Evolutionary conservation across 768 basidiomycete species (phyloP).

Genomic region (Russula earlei): DNA sequence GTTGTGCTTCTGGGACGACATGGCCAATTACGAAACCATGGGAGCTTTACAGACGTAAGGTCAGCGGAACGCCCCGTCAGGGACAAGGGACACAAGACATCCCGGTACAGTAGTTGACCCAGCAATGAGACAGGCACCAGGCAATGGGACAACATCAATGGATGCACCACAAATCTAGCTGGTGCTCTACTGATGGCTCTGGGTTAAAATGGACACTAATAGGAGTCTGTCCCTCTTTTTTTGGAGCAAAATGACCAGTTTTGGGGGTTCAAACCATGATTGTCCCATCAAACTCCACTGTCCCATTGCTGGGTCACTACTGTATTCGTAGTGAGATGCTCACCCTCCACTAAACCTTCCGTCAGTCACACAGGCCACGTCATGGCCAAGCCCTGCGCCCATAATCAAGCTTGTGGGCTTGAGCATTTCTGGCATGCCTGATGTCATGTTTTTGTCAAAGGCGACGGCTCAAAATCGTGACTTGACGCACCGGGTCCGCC

Average conservation of each 20-base stretch:
- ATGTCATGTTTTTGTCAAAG: conserved; percentile 1
- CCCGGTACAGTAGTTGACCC: no score
- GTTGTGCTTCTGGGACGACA: conserved; percentile 92
- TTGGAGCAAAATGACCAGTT: no score
- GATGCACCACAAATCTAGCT: no score
- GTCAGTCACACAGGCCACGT: conserved; percentile 95
- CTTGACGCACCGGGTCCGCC: conserved; percentile 80
- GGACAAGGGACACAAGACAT: no score
- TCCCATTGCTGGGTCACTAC: background rate
- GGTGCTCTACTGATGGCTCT: no score
- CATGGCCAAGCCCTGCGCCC: conserved; percentile 93
- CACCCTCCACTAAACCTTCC: conserved; percentile 98
- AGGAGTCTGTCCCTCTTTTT: no score
- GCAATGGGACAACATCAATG: no score
- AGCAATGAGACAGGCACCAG: no score
- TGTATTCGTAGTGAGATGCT: conserved; percentile 29
- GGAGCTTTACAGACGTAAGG: conserved; percentile 43
- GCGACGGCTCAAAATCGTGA: background rate
- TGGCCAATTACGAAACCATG: conserved; percentile 97
- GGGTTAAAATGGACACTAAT: no score
- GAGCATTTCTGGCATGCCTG: conserved; percentile 99
- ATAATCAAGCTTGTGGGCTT: conserved; percentile 97
- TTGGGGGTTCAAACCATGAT: no score
- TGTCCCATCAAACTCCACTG: no score
- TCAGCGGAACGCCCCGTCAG: conserved; percentile 12